A percentile compares a stretch with the other conserved stretches of the same genome.
phyloP scores from a whole-genome alignment of 139 green algal genomes.

The Chlamydomonas urium region DNA sequence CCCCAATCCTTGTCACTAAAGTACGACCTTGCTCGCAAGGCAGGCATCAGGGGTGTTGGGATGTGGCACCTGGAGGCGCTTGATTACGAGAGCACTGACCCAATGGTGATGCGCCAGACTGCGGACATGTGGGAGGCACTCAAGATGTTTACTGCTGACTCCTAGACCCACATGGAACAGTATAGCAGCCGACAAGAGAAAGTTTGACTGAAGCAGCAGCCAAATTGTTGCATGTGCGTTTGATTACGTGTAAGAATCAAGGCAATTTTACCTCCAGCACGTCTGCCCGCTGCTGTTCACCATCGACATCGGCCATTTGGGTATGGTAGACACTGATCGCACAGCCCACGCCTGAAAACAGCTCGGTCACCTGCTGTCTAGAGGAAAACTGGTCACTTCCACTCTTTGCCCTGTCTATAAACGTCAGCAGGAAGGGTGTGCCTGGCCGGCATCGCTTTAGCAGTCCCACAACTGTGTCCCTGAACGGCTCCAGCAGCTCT shows the following conservation, averaged over 20 bases:
- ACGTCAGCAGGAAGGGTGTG: background rate
- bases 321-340: background rate
- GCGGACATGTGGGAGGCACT: constrained; percentile 13
- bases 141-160: constrained; percentile 5
- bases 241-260: no score
- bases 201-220: no score
- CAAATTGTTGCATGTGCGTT: no score
- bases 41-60: constrained; percentile 5
- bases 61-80: constrained; percentile 16
- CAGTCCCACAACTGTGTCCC: constrained; percentile 2
- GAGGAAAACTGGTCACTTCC: background rate
- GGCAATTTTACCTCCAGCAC: constrained; percentile 5
- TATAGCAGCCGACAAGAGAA: no score
- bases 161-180: no score
- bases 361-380: background rate
- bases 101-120: background rate
- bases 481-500: constrained; percentile 4
- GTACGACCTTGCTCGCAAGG: constrained; percentile 4
- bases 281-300: background rate
- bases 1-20: background rate
- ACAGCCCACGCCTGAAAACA: background rate
- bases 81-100: constrained; percentile 9
- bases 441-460: background rate
- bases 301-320: background rate
- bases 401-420: background rate